Percentiles rank a stretch among this genome's conserved stretches.
Conservation (phyloP, 345 rosid species). For the Acer saccharum region DNA sequence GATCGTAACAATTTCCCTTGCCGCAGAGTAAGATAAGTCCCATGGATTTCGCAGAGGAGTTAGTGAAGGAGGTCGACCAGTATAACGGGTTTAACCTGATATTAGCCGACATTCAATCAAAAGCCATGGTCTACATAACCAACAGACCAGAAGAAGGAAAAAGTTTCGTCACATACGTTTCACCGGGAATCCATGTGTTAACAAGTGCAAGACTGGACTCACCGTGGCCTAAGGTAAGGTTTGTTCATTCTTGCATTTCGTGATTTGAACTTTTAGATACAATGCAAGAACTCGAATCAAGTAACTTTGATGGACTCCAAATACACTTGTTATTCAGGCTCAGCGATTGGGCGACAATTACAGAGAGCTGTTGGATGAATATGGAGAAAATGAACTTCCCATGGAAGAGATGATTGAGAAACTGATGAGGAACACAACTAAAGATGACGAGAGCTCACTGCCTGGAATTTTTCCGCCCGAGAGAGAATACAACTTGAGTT, state of each 20-base stretch:
- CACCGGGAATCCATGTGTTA: constrained; percentile 77
- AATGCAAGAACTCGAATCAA: background rate
- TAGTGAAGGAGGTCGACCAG: constrained; percentile 41
- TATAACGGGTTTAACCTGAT: constrained; percentile 80
- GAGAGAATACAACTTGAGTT: constrained; percentile 50
- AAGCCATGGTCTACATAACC: constrained; percentile 68
- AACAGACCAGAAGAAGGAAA: constrained; percentile 51
- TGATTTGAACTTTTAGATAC: background rate
- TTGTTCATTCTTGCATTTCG: background rate
- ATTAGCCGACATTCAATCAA: constrained; percentile 49
- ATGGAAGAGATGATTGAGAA: constrained; percentile 47
- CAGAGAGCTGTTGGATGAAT: constrained; percentile 33
- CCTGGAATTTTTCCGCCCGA: constrained; percentile 47
- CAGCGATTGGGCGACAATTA: constrained; percentile 52
- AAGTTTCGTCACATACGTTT: constrained; percentile 44
- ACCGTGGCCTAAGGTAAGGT: constrained; percentile 82
- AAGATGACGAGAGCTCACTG: constrained; percentile 43
- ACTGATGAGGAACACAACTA: constrained; percentile 60
- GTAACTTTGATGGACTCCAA: background rate
- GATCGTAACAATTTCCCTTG: constrained; percentile 1
- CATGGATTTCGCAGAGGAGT: constrained; percentile 58
- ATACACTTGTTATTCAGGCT: constrained; percentile 35
- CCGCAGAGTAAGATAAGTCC: constrained; percentile 65
- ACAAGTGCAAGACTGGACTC: constrained; percentile 77
- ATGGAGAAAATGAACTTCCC: constrained; percentile 48